Conservation (phyloP, 768 basidiomycete species). For the Rhizopogon vinicolor region DNA sequence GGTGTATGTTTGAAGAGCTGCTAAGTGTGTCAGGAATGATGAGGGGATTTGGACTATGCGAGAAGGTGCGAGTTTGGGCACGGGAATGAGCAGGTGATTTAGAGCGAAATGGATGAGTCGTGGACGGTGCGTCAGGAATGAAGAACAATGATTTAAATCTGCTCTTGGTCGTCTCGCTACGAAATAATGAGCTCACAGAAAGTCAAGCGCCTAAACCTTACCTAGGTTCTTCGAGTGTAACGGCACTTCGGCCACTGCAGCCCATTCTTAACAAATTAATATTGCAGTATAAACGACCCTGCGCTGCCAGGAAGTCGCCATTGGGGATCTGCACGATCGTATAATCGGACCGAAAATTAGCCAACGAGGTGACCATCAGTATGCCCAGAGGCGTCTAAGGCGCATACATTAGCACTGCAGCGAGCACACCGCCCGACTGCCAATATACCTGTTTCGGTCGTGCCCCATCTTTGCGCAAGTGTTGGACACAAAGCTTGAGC, state of each 20-base stretch:
- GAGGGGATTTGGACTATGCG: slow-evolving; percentile 21
- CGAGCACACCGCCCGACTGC: background rate
- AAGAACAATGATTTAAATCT: slow-evolving; percentile 72
- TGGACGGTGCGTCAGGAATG: slow-evolving; percentile 37
- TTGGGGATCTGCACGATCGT: slow-evolving; percentile 77
- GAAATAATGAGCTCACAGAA: slow-evolving; percentile 8
- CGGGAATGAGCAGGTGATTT: slow-evolving; percentile 23
- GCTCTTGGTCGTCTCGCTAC: slow-evolving; percentile 74
- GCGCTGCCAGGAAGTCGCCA: slow-evolving; percentile 56
- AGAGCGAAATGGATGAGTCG: slow-evolving; percentile 17
- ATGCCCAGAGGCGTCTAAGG: slow-evolving; percentile 57
- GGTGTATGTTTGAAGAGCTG: slow-evolving; percentile 16
- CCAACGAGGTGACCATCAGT: slow-evolving; percentile 79
- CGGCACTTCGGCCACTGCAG: slow-evolving; percentile 70
- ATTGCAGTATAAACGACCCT: slow-evolving; percentile 72
- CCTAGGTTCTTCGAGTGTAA: slow-evolving; percentile 78
- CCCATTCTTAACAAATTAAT: slow-evolving; percentile 84
- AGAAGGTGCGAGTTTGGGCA: slow-evolving; percentile 23
- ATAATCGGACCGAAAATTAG: slow-evolving; percentile 84
- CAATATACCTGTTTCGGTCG: slow-evolving; percentile 58
- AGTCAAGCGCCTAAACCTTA: slow-evolving; percentile 20
- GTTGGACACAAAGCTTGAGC: slow-evolving; percentile 58
- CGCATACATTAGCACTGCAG: slow-evolving; percentile 5
- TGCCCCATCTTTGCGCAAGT: slow-evolving; percentile 65
- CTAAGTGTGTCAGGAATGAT: slow-evolving; percentile 19